These are phyloP conservation scores for Phytophthora vignae DNA, from an alignment of 352 stramenopile genomes.

Conservation along the genomic window DNA sequence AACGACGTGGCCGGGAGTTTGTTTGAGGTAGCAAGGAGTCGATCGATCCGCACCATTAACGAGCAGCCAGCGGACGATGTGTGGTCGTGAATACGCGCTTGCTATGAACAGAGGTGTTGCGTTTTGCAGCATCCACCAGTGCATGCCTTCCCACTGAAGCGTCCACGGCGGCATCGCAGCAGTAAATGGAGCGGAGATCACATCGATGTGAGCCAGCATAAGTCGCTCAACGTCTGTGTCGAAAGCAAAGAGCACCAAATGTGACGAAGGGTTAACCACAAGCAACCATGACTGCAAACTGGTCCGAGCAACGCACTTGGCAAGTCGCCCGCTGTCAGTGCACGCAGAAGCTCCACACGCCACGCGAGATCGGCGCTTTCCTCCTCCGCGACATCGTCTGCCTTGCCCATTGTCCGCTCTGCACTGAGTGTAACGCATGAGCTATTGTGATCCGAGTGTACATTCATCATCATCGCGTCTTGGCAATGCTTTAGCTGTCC, in stretches of 20 bases:
- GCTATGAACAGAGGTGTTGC: slow-evolving; percentile 76
- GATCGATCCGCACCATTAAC: slow-evolving; percentile 62
- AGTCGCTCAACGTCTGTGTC: slow-evolving; percentile 42
- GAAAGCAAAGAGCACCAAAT: not conserved
- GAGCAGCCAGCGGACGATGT: slow-evolving; percentile 66
- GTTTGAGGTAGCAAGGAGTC: slow-evolving; percentile 59
- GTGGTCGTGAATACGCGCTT: slow-evolving; percentile 61
- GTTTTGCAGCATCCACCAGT: slow-evolving; percentile 80
- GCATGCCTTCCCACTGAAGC: slow-evolving; percentile 71
- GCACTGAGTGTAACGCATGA: slow-evolving; percentile 11
- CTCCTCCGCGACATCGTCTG: slow-evolving; percentile 28
- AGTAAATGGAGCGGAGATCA: slow-evolving; percentile 63
- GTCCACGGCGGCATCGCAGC: slow-evolving; percentile 61
- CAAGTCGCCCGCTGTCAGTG: slow-evolving; percentile 40
- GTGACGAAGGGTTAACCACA: not conserved
- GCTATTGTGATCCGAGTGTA: slow-evolving; percentile 2
- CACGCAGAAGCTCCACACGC: slow-evolving; percentile 45
- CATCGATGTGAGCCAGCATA: slow-evolving; percentile 56
- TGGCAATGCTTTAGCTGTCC: slow-evolving; percentile 4
- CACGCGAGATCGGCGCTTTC: slow-evolving; percentile 25
- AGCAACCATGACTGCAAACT: not conserved
- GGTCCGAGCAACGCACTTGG: slow-evolving; percentile 19
- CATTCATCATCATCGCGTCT: too few species aligned
- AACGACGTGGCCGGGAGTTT: slow-evolving; percentile 55
- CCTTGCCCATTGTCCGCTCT: slow-evolving; percentile 12